Evolutionary conservation across 2,329 filamentous ascomycete genomes (phyloP).

Genomic region (Monosporascus sp.): DNA sequence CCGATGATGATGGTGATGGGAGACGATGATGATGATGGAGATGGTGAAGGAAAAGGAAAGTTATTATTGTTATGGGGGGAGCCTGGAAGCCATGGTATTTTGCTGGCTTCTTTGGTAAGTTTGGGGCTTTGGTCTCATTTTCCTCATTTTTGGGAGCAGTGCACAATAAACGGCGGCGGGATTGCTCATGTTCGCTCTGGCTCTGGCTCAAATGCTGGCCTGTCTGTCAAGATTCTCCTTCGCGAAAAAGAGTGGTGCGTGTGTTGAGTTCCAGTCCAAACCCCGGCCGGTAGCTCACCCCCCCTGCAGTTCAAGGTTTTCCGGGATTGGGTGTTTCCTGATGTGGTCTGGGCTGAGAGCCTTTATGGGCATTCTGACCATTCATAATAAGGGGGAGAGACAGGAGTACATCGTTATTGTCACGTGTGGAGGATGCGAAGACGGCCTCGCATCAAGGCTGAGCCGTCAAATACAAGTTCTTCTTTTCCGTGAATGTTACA

Average conservation of each 20-base stretch:
- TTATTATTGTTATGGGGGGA: slow-evolving; percentile 29
- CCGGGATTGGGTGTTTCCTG: neutral
- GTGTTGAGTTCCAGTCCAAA: neutral
- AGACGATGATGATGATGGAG: slow-evolving; percentile 13
- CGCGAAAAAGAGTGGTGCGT: neutral
- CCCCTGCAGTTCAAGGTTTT: neutral
- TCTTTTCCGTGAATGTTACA: no score
- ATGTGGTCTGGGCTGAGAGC: neutral
- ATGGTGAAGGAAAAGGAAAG: slow-evolving; percentile 17
- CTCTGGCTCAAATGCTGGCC: neutral
- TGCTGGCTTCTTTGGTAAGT: slow-evolving; percentile 23
- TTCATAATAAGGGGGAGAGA: no score
- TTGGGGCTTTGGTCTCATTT: slow-evolving; percentile 33
- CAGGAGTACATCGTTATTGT: no score
- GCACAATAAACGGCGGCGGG: slow-evolving; percentile 22
- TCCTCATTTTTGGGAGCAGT: slow-evolving; percentile 22
- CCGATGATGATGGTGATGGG: slow-evolving; percentile 9
- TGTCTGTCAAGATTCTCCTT: neutral
- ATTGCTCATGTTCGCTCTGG: slow-evolving; percentile 19
- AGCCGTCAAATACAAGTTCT: no score
- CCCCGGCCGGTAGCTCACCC: no score
- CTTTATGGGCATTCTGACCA: neutral
- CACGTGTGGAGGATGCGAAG: no score
- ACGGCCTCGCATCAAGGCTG: no score
- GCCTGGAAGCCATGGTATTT: slow-evolving; percentile 16